Percentiles rank a stretch among this genome's conserved stretches.
These are phyloP conservation scores for Cucumis hystrix DNA, from an alignment of 306 rosid species.

Conservation along the genomic window DNA sequence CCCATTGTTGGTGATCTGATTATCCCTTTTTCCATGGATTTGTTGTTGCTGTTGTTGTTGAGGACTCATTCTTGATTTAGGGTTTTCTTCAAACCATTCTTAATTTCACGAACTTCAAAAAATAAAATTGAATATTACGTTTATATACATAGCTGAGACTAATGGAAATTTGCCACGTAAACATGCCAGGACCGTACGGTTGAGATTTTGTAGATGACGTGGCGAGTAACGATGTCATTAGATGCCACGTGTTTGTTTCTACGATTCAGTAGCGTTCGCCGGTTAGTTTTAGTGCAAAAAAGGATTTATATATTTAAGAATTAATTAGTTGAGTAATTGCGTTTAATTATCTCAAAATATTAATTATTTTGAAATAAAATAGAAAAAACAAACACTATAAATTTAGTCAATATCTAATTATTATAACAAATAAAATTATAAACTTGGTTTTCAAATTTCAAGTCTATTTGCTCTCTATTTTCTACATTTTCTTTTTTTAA, in stretches of 20 bases:
- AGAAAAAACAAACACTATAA: no score
- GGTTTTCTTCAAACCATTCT: background rate
- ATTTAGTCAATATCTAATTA: no score
- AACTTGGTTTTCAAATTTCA: no score
- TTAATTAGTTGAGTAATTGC: no score
- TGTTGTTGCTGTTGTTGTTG: background rate
- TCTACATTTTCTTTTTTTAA: no score
- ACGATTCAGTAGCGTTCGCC: background rate
- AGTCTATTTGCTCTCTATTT: no score
- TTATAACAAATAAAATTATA: no score
- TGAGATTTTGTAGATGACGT: background rate
- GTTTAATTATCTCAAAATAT: no score
- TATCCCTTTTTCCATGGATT: background rate
- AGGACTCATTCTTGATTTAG: conserved; percentile 6
- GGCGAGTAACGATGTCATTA: background rate
- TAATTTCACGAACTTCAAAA: background rate
- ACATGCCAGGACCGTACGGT: background rate
- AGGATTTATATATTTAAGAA: no score
- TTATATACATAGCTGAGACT: background rate
- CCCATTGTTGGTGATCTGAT: background rate
- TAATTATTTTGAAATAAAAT: no score
- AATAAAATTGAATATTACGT: background rate
- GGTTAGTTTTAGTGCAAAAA: no score
- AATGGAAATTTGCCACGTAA: background rate
- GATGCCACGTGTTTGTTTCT: background rate